Evolutionary conservation across 768 basidiomycete genomes (phyloP), one percentile per base, ranked within the genome.

Genomic region (Kwoniella heveanensis): DNA sequence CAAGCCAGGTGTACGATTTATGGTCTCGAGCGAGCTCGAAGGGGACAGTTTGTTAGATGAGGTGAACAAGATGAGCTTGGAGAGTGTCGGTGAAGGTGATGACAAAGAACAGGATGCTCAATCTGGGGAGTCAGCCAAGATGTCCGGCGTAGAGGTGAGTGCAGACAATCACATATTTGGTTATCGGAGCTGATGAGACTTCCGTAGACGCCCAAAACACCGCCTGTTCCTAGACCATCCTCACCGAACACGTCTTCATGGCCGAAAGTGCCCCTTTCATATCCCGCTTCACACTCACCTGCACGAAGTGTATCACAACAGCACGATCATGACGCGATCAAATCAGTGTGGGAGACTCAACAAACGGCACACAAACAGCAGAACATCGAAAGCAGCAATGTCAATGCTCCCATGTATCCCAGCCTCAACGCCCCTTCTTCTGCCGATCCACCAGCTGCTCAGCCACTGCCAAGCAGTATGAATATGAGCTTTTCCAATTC

Each of bases 1-100:
- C 17, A 72, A 73, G 53, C 62, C 75, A 2, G 76, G 74, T 21
- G 77, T 80, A 10, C 58, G 74, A 36, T 80, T 80, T 62, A 76
- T 78, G 76, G 77, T 77, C 4, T 74, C 72, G 1, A 71, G 70
- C 54, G 77, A 80, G 64, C 67, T 78, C 3, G 79, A 80, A 39
- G 75, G 70, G 13, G 77, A 79, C 54, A 71, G 72, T 37, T 54
- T 80, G 24, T 54, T 80, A 22, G 74, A 78, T 26, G 79, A 80
- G 57, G 74, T 80, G 10, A 77, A 78, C 57, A 78, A 78, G 65
- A 80, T 77, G 74, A 77, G 73, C 56, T 57, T 79, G 60, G 74
- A 77, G 48, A 68, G 69, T 17, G 59, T 74, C 7, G 74, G 59
- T 12, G 77, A 71, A 24, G 67, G 66, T n/a, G 65, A 71, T 22